Evolutionary conservation across 2,329 filamentous ascomycete genomes (phyloP), one percentile per base, ranked within the genome.

Genomic region (Fusarium chaquense): DNA sequence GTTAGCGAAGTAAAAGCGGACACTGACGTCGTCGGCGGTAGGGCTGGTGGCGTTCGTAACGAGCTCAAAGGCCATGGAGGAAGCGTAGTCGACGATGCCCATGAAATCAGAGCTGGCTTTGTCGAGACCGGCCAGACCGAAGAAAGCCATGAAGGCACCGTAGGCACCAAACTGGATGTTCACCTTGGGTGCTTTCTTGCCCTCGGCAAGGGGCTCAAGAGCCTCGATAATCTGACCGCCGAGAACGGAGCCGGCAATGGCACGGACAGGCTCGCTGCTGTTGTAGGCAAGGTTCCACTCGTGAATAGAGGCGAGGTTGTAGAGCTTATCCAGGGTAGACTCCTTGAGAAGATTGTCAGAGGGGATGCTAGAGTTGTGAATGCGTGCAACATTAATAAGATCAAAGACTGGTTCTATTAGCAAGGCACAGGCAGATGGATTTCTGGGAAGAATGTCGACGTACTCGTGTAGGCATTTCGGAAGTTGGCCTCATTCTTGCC

Each of bases 211-310:
- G 44, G 77, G 74, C 77, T 86, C 85, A 53, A 90, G 83, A 58
- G 84, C 80, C 62, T 81, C 78, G 45, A 89, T 70, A 65, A 89
- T 79, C 76, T 89, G 83, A 44, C 83, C 86, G 3, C 86, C 87
- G 5, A 90, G 82, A 26, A 88, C 86, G 59, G 84, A 80, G 66
- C 87, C 88, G 4, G 85, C 83, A 69, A 90, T 84, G 71, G 88
- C 85, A 55, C 87, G 86, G 71, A 86, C 83, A 45, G 86, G 82
- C 74, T 94, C 92, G 80, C 89, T 91, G 69, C 83, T 80, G 81
- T 97, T 95, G 87, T 91, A 97, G 55, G 93, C 93, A 16, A 96
- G 88, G 75, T 90, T 91, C 84, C 87, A 97, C 79, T 98, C 92
- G 79, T 96, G 92, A 62, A 83, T 82, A 77, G 94, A 89, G 72